Evolutionary conservation across 257 asterid species (phyloP), one percentile per base, ranked within the genome.

Genomic region (Ehretia macrophylla): DNA sequence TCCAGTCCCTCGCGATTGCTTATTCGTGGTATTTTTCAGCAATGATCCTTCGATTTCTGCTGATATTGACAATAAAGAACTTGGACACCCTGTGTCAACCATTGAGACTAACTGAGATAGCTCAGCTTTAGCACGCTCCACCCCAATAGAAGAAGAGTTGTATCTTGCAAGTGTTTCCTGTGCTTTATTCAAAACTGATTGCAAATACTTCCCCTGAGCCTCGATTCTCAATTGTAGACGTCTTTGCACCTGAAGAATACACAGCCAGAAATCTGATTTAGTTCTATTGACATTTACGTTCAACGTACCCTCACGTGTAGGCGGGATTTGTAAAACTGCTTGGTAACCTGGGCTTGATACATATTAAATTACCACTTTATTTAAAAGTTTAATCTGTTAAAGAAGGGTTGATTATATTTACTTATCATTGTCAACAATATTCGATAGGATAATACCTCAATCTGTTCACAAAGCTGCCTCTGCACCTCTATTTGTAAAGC

Each of bases 401-500:
- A n/a, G n/a, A n/a, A n/a, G n/a, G n/a, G n/a, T n/a, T n/a, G n/a
- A n/a, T n/a, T n/a, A n/a, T n/a, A n/a, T n/a, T n/a, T n/a, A n/a
- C n/a, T n/a, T n/a, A n/a, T n/a, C n/a, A n/a, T n/a, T n/a, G n/a
- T n/a, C n/a, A 27, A 1, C 35, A 3, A 27, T 27, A 3, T 27
- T 27, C 35, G 6, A 27, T 3, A 27, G 35, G 35, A 6, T 27
- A 5, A 19, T 76, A 90, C 97, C 96, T 91, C 90, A 51, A 91
- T 84, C 54, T 91, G 98, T 67, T 91, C 94, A 44, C 81, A 83
- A 42, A 92, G 93, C 58, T 92, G 82, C 70, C 80, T 86, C 75
- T 91, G 95, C 60, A 91, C 96, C 56, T 88, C 98, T 96, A 85
- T 88, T 67, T 88, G 87, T 58, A 85, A 58, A 71, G 95, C 90